Evolutionary conservation across 495 filamentous ascomycete genomes (phyloP), one percentile per base, ranked within the genome.

Genomic region (Penicillium samsonianum): DNA sequence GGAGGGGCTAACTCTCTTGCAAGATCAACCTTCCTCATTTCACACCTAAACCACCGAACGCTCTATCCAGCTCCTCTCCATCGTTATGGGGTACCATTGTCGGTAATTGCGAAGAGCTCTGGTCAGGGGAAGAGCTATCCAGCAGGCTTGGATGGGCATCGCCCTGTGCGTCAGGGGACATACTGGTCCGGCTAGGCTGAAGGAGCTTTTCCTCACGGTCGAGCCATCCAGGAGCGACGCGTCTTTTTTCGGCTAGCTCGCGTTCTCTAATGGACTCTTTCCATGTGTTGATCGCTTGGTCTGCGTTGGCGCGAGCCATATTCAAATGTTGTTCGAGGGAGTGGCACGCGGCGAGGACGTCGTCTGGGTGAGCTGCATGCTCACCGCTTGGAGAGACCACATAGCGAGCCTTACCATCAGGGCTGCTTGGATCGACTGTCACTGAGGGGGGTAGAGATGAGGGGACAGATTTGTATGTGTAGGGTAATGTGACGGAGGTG

Each of bases 221-320:
- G 64, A 98, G 73, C 90, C 93, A 98, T 1, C 94, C 94, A 16
- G 94, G 94, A 40, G 94, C 94, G 33, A 96, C 80, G 19, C 91
- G 80, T 51, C 94, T 73, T 80, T 96, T 96, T 82, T 98, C 94
- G 33, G 90, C 90, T 54, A 98, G 75, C 55, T 98, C 94, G 47
- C 88, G 80, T 48, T 90, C 85, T 43, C 73, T 72, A 57, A 93
- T 87, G 4, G 78, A 76, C 60, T 85, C 82, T 63, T 93, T 87
- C 79, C 94, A 89, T 9, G 80, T 81, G 47, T 72, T 73, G 47
- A 97, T 74, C n/a, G 81, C 78, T 41, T 78, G 74, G 42, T 87
- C 81, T 0, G 90, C 87, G 33, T 88, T 83, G 0, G 73, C 73
- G 53, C 84, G 80, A 26, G 85, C 73, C 63, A 84, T 82, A 46